A percentile compares a stretch with the other conserved stretches of the same genome.
phyloP scores from a whole-genome alignment of 805 yeast species.

The Pichia sporocuriosa region DNA sequence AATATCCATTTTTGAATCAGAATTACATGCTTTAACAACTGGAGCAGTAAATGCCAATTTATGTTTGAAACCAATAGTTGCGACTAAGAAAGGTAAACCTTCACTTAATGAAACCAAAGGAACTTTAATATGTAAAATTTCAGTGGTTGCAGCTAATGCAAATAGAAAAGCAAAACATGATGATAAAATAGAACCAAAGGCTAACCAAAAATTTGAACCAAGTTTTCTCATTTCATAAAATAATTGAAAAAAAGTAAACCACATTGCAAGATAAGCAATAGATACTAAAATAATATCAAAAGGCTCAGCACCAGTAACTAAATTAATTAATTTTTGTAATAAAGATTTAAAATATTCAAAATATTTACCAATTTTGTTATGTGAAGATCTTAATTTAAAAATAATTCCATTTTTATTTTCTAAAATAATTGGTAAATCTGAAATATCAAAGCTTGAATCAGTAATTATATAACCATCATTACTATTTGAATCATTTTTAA shows the following conservation, averaged over 20 bases:
- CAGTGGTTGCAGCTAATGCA: slow-evolving; percentile 61
- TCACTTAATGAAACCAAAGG: slow-evolving; percentile 74
- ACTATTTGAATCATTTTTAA: slow-evolving; percentile 33
- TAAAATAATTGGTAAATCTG: slow-evolving; percentile 16
- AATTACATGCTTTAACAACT: slow-evolving; percentile 38
- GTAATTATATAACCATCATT: slow-evolving; percentile 36
- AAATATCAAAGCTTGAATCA: slow-evolving; percentile 22
- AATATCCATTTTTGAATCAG: slow-evolving; percentile 23
- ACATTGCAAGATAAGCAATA: slow-evolving; percentile 80
- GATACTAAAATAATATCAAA: slow-evolving; percentile 78
- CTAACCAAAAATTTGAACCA: slow-evolving; percentile 87
- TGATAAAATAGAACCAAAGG: slow-evolving; percentile 67
- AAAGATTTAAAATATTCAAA: slow-evolving; percentile 43
- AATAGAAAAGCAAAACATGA: slow-evolving; percentile 79
- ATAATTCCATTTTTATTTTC: slow-evolving; percentile 39
- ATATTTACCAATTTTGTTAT: slow-evolving; percentile 47
- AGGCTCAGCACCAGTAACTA: slow-evolving; percentile 68
- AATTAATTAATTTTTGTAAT: slow-evolving; percentile 34
- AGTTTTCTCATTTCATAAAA: slow-evolving; percentile 67
- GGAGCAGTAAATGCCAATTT: slow-evolving; percentile 65
- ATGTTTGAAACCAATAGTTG: slow-evolving; percentile 86
- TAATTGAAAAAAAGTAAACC: slow-evolving; percentile 69
- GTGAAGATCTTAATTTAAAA: slow-evolving; percentile 55
- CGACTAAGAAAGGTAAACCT: slow-evolving; percentile 89
- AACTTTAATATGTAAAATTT: slow-evolving; percentile 50